A percentile compares a stretch with the other conserved stretches of the same genome.
These are phyloP conservation scores for Pichia occidentalis DNA, from an alignment of 805 yeast species.

Conservation along the genomic window DNA sequence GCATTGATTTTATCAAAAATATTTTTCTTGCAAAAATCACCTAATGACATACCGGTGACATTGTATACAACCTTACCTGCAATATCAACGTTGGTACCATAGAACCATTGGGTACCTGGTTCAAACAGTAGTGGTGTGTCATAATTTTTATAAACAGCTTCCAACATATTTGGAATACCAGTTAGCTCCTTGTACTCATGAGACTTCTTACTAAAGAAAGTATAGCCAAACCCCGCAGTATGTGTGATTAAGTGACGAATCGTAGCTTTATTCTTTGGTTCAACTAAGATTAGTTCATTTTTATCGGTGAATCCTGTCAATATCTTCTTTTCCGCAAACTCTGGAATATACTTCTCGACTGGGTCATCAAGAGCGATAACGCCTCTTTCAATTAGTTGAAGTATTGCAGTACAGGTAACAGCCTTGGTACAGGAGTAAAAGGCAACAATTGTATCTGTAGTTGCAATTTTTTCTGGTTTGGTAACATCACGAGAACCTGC, in stretches of 20 bases:
- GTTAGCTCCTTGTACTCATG: neutral
- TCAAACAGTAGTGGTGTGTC: slow-evolving; percentile 26
- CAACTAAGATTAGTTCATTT: slow-evolving; percentile 1
- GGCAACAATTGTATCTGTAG: slow-evolving; percentile 4
- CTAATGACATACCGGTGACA: slow-evolving; percentile 4
- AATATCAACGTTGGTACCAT: slow-evolving; percentile 8
- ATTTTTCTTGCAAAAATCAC: slow-evolving; percentile 5
- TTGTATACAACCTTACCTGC: slow-evolving; percentile 7
- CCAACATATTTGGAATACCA: slow-evolving; percentile 4
- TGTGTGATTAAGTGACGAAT: slow-evolving; percentile 9
- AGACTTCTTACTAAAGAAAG: slow-evolving; percentile 7
- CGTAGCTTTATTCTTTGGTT: slow-evolving; percentile 1
- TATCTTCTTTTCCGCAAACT: slow-evolving; percentile 1
- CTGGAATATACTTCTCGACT: slow-evolving; percentile 7
- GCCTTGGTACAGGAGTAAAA: slow-evolving; percentile 10
- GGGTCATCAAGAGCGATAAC: slow-evolving; percentile 8
- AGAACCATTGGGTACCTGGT: slow-evolving; percentile 10
- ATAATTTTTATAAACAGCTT: slow-evolving; percentile 23
- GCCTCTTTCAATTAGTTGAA: slow-evolving; percentile 6
- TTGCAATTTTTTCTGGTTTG: neutral
- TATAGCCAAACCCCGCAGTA: slow-evolving; percentile 8
- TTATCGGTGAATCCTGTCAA: slow-evolving; percentile 3
- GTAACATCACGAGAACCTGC: slow-evolving; percentile 3
- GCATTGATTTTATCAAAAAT: slow-evolving; percentile 8
- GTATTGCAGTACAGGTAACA: slow-evolving; percentile 7